Evolutionary conservation across 2,329 filamentous ascomycete genomes (phyloP).

Genomic region (Thelonectria rubi): DNA sequence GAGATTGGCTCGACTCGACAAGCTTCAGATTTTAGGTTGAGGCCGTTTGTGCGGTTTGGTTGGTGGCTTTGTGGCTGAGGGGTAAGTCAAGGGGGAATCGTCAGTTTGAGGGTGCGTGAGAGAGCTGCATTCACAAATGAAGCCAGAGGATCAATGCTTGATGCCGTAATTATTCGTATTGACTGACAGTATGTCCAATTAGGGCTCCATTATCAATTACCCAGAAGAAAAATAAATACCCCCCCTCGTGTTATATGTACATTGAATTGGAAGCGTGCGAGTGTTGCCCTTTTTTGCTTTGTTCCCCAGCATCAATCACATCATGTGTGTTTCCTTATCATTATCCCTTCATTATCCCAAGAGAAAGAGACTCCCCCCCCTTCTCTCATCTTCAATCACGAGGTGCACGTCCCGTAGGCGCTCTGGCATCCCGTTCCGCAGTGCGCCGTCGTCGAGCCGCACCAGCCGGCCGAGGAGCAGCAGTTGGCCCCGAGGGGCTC

Average conservation of each 20-base stretch:
- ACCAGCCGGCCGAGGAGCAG: constrained; percentile 47
- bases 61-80: not conserved
- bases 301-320: not conserved
- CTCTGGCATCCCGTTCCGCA: constrained; percentile 52
- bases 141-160: not conserved
- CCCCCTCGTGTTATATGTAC: constrained; percentile 1
- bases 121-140: not conserved
- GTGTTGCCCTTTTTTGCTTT: not conserved
- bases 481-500: constrained; percentile 31
- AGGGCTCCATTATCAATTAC: constrained; percentile 18
- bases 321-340: not conserved
- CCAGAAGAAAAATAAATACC: constrained; percentile 4
- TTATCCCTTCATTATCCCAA: not conserved
- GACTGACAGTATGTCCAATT: constrained; percentile 15
- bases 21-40: not conserved
- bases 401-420: constrained; percentile 41
- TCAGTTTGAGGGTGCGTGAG: not conserved
- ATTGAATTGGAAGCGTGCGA: constrained; percentile 5
- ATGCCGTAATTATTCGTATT: not conserved
- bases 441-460: constrained; percentile 51
- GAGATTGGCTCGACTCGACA: not conserved
- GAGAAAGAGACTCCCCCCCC: not conserved
- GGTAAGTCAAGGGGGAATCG: not conserved
- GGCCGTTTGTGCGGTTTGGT: not conserved
- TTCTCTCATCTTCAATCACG: not conserved